A percentile compares a stretch with the other conserved stretches of the same genome.
Evolutionary conservation across 352 stramenopile genomes (phyloP).

Genomic region (Pythium phragmitis): DNA sequence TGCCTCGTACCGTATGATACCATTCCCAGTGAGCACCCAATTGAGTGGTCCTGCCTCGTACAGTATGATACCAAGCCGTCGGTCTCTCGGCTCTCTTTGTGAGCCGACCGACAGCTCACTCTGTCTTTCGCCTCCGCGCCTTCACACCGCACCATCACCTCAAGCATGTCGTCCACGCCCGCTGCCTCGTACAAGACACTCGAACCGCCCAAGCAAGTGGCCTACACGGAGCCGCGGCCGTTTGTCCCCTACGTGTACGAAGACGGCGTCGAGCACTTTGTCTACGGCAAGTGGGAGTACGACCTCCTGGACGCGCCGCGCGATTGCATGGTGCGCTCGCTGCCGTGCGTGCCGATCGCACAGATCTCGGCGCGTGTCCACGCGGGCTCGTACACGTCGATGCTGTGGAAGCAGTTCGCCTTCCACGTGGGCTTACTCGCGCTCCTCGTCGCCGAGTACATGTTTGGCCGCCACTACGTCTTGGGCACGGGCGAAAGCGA

Average conservation of each 20-base stretch:
- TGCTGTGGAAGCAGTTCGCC: conserved; percentile 1
- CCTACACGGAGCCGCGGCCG: background rate
- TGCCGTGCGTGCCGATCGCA: conserved; percentile 7
- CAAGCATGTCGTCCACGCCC: conserved; percentile 1
- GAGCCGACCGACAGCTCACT: background rate
- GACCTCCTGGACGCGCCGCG: conserved; percentile 9
- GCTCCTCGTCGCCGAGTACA: background rate
- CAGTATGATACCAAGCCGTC: too few species aligned
- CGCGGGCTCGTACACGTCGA: conserved; percentile 5
- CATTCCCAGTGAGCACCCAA: too few species aligned
- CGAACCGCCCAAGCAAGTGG: background rate
- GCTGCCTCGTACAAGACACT: background rate
- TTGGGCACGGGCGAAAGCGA: background rate
- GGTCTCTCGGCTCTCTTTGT: background rate
- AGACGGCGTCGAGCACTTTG: conserved; percentile 1
- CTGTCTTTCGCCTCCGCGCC: background rate
- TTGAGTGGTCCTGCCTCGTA: background rate
- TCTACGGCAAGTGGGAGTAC: conserved; percentile 16
- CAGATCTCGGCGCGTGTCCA: conserved; percentile 10
- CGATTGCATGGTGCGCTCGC: conserved; percentile 10
- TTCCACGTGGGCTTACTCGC: background rate
- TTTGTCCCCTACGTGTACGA: conserved; percentile 1
- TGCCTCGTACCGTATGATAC: too few species aligned
- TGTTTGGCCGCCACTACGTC: background rate
- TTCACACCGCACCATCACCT: background rate